phyloP scores from a whole-genome alignment of 495 filamentous ascomycete genomes.

The Bathelium albidoporum region DNA sequence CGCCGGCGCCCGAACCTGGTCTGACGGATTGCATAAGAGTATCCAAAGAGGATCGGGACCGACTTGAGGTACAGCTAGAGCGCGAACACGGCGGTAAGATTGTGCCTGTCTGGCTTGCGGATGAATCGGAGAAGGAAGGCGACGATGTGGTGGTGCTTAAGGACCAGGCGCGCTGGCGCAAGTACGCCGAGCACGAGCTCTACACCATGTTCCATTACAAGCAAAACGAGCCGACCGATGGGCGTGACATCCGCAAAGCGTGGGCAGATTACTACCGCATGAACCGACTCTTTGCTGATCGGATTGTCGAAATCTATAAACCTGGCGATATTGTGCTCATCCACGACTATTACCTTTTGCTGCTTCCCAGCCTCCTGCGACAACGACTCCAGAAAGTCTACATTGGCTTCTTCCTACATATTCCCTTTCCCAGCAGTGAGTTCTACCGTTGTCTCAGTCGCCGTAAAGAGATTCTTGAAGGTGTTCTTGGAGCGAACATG shows the following conservation, averaged over 20 bases:
- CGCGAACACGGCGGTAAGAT: conserved; percentile 60
- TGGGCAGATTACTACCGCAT: conserved; percentile 85
- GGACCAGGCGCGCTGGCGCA: conserved; percentile 71
- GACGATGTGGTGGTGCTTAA: conserved; percentile 59
- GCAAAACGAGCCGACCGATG: conserved; percentile 77
- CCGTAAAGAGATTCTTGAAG: conserved; percentile 77
- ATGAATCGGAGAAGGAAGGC: conserved; percentile 51
- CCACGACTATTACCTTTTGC: conserved; percentile 83
- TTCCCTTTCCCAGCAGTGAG: conserved; percentile 89
- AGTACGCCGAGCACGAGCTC: conserved; percentile 79
- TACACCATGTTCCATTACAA: conserved; percentile 92
- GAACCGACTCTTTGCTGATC: conserved; percentile 79
- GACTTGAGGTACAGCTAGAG: conserved; percentile 57
- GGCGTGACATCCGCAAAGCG: conserved; percentile 63
- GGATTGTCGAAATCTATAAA: conserved; percentile 73
- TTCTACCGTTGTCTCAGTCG: conserved; percentile 77
- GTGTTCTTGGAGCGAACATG: conserved; percentile 80
- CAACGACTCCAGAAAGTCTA: conserved; percentile 75
- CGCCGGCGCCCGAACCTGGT: conserved; percentile 42
- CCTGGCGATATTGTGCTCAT: conserved; percentile 84
- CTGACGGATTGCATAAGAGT: conserved; percentile 56
- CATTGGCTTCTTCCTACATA: conserved; percentile 84
- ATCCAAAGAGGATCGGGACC: conserved; percentile 49
- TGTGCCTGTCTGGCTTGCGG: conserved; percentile 74
- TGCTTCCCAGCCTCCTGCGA: conserved; percentile 74